Base-by-base conservation (phyloP, 441 rosid genomes). In the Gossypium aridum region DNA sequence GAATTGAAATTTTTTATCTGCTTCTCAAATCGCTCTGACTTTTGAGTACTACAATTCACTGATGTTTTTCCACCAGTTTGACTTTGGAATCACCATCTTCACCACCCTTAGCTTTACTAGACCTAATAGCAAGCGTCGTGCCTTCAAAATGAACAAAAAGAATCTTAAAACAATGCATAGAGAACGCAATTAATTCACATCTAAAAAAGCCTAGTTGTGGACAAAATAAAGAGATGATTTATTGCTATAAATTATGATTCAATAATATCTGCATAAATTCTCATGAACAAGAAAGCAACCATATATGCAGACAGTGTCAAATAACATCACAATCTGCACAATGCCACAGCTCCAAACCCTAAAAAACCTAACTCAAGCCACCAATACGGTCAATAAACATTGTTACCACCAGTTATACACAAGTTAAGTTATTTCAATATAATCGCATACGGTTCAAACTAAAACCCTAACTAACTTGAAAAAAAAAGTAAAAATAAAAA, bases 21-120 rank as follows among this genome's bases (percentile, higher is more conserved):
- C 83, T 85, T 87, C 80, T 83, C 90, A 20, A 83, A 75, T 19
- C 85, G 80, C 78, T 76, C 90, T 1, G 94, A 89, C 85, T 84
- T 88, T 56, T 87, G 78, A 78, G 73, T 72, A 78, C 78, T 76
- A 25, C 80, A 57, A 74, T 75, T 74, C 64, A 77, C 64, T 9
- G 81, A 71, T 49, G 77, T 77, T 74, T 85, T 87, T n/a, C 84
- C 86, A 78, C 60, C 59, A 23, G 45, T 72, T 1, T 71, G 81
- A 76, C 85, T 81, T 75, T 74, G 12, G 82, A 63, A 74, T 65
- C 63, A 59, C 57, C 76, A 47, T 64, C 78, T 74, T 77, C 84
- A 62, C 72, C 78, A 61, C 81, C 85, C 83, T 81, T 88, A 73
- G 63, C 79, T 77, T 76, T 76, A 67, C 64, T 60, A 67, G 79